Evolutionary conservation across 805 yeast species (phyloP), one percentile per base, ranked within the genome.

Genomic region (Pichia manshurica): DNA sequence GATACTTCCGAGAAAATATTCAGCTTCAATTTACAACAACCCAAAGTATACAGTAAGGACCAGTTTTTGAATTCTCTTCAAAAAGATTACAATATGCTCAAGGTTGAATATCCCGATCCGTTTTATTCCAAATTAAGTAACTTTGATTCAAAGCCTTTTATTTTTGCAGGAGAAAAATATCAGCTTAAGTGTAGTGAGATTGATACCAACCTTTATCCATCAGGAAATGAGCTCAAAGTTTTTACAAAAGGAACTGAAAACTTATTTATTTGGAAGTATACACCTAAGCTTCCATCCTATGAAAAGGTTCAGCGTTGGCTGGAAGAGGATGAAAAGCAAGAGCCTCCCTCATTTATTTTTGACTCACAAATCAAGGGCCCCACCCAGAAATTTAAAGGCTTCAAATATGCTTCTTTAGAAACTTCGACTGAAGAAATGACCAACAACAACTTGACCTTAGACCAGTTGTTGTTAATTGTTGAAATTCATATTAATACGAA

Each of bases 401-500:
- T 62, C 52, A 73, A 77, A 39, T 73, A 62, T 48, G 56, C 63
- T 2, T 63, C 74, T 0, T 44, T 61, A 7, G 57, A 54, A 40
- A 54, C 59, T 1, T 56, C 64, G 23, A 46, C 56, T 39, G 33
- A 66, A 61, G 52, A 68, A 63, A 33, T 60, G 57, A 36, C 62
- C 68, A 54, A 64, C 58, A 46, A 71, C 2, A 75, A 69, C 50
- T 71, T 70, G 42, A 67, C 73, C 22, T 8, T 25, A 10, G 29
- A 25, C 29, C 57, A 89, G 57, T 71, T 83, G 0, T 70, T 79
- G n/a, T 64, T 89, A 31, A 68, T 75, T 5, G 53, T 87, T 46
- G 98, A 91, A 57, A 59, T 87, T 0, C 90, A 83, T 62, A 80
- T 77, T 0, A 74, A 74, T 39, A 75, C 84, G 0, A 61, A 78